These are phyloP conservation scores for Prunus davidiana DNA, from an alignment of 306 rosid species.

Conservation along the genomic window DNA sequence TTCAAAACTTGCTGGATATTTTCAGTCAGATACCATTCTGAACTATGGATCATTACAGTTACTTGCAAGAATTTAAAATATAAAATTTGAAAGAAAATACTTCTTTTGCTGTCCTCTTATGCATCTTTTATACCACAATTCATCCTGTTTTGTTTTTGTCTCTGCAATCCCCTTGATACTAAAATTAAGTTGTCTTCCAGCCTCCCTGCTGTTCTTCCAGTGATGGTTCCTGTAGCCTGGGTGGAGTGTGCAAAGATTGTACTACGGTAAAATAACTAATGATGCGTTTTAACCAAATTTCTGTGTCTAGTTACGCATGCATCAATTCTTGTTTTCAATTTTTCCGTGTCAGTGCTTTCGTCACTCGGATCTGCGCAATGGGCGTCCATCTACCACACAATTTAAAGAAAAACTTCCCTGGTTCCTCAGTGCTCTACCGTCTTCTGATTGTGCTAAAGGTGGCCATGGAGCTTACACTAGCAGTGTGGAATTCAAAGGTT, in stretches of 20 bases:
- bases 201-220: constrained; percentile 84
- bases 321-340: constrained; percentile 17
- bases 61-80: not conserved
- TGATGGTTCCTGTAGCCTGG: constrained; percentile 59
- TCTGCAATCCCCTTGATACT: constrained; percentile 24
- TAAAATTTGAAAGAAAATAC: not conserved
- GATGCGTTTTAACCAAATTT: constrained; percentile 3
- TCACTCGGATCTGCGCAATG: constrained; percentile 65
- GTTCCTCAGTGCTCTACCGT: constrained; percentile 91
- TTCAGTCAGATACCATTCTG: not conserved
- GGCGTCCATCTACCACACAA: constrained; percentile 79
- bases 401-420: constrained; percentile 91
- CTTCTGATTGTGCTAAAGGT: constrained; percentile 99
- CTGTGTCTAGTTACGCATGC: constrained; percentile 6
- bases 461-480: constrained; percentile 98
- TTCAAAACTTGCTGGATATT: not conserved
- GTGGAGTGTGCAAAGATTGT: constrained; percentile 85
- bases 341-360: constrained; percentile 73
- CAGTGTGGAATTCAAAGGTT: constrained; percentile 91
- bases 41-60: not conserved
- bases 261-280: constrained; percentile 65
- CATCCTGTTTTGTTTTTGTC: not conserved
- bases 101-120: not conserved
- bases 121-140: not conserved
- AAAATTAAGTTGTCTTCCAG: constrained; percentile 41